These are phyloP conservation scores for Hsuehochloa calcarea DNA, from an alignment of 176 grass and related monocot species.

Conservation along the genomic window DNA sequence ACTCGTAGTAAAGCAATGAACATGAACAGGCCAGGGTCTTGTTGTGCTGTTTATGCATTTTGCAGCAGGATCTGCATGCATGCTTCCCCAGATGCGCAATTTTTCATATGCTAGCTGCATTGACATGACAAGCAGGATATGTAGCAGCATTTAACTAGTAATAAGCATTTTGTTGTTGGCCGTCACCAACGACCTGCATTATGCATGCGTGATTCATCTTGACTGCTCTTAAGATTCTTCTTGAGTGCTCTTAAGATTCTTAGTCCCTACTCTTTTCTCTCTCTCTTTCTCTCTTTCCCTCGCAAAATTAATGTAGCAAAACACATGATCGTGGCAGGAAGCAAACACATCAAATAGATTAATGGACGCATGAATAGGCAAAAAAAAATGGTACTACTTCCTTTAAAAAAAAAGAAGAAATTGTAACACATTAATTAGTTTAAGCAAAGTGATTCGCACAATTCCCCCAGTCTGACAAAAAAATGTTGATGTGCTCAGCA, in stretches of 20 bases:
- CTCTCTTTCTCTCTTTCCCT: not conserved
- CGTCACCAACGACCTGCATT: not conserved
- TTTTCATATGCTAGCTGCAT: not conserved
- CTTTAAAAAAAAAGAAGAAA: not conserved
- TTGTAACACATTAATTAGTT: not conserved
- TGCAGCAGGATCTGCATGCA: slow-evolving; percentile 5
- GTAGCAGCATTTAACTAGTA: not conserved
- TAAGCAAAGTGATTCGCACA: not conserved
- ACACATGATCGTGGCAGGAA: slow-evolving; percentile 7
- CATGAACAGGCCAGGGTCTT: not conserved
- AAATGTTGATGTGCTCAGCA: not conserved
- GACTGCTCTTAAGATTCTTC: not conserved
- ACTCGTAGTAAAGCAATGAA: not conserved
- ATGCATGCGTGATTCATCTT: not conserved
- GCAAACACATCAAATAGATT: not conserved
- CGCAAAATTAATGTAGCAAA: not conserved
- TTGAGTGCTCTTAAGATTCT: not conserved
- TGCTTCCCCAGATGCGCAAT: not conserved
- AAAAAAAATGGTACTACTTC: not conserved
- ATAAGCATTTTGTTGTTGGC: not conserved
- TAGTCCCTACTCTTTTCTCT: not conserved
- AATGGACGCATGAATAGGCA: not conserved
- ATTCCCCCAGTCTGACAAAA: too few species aligned
- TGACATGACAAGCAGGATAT: not conserved
- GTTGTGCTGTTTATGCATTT: not conserved